Evolutionary conservation across 305 asterid genomes (phyloP).

Genomic region (Striga hermonthica): DNA sequence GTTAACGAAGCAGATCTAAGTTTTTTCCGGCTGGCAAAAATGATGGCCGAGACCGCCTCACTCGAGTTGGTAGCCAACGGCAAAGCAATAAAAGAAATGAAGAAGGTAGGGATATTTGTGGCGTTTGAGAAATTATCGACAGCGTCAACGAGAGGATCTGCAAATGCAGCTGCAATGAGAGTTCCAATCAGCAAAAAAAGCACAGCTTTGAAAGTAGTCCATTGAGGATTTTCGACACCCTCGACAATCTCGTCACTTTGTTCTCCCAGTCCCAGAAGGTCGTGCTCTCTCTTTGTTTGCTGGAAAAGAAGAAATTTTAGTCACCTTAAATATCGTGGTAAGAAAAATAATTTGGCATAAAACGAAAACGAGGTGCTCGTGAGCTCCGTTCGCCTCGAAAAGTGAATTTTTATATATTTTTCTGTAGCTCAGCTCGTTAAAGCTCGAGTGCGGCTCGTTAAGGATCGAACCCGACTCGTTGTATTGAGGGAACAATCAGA

Average conservation of each 20-base stretch:
- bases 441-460: too few relatives aligned
- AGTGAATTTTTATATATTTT: too few relatives aligned
- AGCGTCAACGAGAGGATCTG: conserved; percentile 89
- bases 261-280: conserved; percentile 59
- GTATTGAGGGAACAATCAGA: too few relatives aligned
- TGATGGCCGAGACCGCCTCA: conserved; percentile 90
- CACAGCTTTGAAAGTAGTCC: conserved; percentile 58
- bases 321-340: too few relatives aligned
- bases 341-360: too few relatives aligned
- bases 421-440: too few relatives aligned
- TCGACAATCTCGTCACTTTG: conserved; percentile 63
- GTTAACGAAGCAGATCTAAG: conserved; percentile 79
- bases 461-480: too few relatives aligned
- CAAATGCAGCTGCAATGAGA: conserved; percentile 81
- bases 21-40: conserved; percentile 78
- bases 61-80: conserved; percentile 96
- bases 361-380: too few relatives aligned
- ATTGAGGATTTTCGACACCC: conserved; percentile 51
- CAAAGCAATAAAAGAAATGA: conserved; percentile 78
- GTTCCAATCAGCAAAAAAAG: conserved; percentile 70
- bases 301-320: conserved; percentile 32
- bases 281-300: conserved; percentile 80
- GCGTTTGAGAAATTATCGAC: conserved; percentile 83
- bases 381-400: too few relatives aligned
- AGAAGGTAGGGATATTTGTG: conserved; percentile 83